Percentiles rank a stretch among this genome's conserved stretches.
Evolutionary conservation across 371 early-diverging fungal genomes (phyloP).

Genomic region (Cokeromyces recurvatus): DNA sequence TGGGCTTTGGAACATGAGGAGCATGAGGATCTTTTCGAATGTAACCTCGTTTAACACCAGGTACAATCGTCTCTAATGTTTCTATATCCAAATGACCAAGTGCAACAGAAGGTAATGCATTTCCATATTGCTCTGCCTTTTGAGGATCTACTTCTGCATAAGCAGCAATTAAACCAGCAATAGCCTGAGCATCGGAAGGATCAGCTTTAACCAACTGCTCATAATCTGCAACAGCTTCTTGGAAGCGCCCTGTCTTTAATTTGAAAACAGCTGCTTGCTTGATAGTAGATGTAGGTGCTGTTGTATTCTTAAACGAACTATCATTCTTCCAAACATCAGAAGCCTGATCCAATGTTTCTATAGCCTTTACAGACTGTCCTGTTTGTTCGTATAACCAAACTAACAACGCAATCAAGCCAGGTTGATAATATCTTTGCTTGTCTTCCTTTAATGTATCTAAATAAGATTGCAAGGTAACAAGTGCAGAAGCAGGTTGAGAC

Average conservation of each 20-base stretch:
- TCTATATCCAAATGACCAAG: slow-evolving; percentile 43
- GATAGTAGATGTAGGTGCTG: slow-evolving; percentile 42
- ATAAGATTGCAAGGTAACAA: slow-evolving; percentile 46
- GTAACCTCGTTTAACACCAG: slow-evolving; percentile 62
- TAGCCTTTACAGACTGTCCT: slow-evolving; percentile 56
- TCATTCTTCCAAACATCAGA: slow-evolving; percentile 52
- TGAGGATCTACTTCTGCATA: slow-evolving; percentile 63
- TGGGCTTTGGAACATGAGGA: slow-evolving; percentile 27
- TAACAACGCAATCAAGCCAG: slow-evolving; percentile 63
- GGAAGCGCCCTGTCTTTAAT: slow-evolving; percentile 49
- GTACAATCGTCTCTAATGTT: slow-evolving; percentile 52
- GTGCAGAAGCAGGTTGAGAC: slow-evolving; percentile 48
- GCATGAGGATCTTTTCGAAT: slow-evolving; percentile 39
- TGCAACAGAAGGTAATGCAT: slow-evolving; percentile 50
- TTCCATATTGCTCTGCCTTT: slow-evolving; percentile 67
- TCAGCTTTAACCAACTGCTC: slow-evolving; percentile 67
- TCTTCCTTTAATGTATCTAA: slow-evolving; percentile 26
- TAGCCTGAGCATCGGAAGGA: slow-evolving; percentile 58
- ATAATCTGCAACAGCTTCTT: slow-evolving; percentile 67
- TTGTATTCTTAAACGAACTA: slow-evolving; percentile 4
- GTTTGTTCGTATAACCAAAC: slow-evolving; percentile 71
- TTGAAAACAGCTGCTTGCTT: slow-evolving; percentile 72
- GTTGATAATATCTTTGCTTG: slow-evolving; percentile 36
- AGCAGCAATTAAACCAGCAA: slow-evolving; percentile 68
- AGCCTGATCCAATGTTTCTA: slow-evolving; percentile 54